Percentiles rank a stretch among this genome's conserved stretches.
Conservation (phyloP, 345 rosid genomes). For the Moricandia arvensis region DNA sequence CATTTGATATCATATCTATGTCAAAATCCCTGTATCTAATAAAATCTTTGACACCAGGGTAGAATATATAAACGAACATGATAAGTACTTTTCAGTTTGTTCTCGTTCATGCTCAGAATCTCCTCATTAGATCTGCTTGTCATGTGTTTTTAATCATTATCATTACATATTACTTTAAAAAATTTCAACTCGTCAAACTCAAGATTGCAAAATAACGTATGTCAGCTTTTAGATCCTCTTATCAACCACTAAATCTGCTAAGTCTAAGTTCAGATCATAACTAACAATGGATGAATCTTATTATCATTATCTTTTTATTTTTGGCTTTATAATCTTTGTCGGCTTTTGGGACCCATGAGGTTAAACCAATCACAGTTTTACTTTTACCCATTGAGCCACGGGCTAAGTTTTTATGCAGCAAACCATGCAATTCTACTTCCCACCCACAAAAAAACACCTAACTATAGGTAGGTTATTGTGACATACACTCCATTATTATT, state of each 20-base stretch:
- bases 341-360: slow-evolving; percentile 32
- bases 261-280: slow-evolving; percentile 20
- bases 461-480: slow-evolving; percentile 52
- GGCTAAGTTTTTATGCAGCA: slow-evolving; percentile 36
- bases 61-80: slow-evolving; percentile 14
- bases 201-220: slow-evolving; percentile 9
- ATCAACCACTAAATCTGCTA: slow-evolving; percentile 27
- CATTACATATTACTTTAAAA: slow-evolving; percentile 22
- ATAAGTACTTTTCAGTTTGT: slow-evolving; percentile 22
- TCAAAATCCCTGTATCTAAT: slow-evolving; percentile 41
- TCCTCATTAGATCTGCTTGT: slow-evolving; percentile 35
- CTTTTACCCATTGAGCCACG: slow-evolving; percentile 71
- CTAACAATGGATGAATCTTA: slow-evolving; percentile 15
- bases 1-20: slow-evolving; percentile 46
- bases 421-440: slow-evolving; percentile 27
- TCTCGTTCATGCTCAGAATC: slow-evolving; percentile 42
- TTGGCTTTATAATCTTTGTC: slow-evolving; percentile 8
- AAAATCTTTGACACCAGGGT: slow-evolving; percentile 39
- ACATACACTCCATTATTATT: slow-evolving; percentile 8
- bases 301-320: background rate
- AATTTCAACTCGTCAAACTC: slow-evolving; percentile 26
- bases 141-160: slow-evolving; percentile 34
- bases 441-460: background rate
- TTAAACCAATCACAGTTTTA: slow-evolving; percentile 13
- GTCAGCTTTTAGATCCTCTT: slow-evolving; percentile 30